Base-by-base conservation (phyloP, 2,329 filamentous ascomycete species). In the Phialemonium atrogriseum region DNA sequence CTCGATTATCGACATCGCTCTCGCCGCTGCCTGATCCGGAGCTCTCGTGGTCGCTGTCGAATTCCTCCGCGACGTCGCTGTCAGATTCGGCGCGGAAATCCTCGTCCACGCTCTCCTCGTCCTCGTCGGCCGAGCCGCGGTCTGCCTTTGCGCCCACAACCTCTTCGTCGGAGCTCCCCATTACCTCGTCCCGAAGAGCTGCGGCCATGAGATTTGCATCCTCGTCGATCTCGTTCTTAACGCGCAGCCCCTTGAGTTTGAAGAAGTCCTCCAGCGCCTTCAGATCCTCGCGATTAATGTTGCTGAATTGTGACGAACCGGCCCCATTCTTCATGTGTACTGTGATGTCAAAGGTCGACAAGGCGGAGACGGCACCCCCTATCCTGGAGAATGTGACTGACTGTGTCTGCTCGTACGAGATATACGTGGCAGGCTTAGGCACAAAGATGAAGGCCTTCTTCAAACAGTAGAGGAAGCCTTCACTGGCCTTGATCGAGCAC, bases 381-480 rank as follows among this genome's bases (percentile, higher is more conserved):
- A 98, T 88, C 52, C 91, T 85, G 17, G 87, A 95, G 69, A 98
- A 94, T 21, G 87, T 95, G 42, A 98, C 82, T 30, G 83, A 84
- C 31, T 84, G 75, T 21, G 93, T 84, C 51, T 94, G 85, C 50
- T 98, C 91, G 61, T 94, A 93, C 38, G 85, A 83, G 38, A 98
- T 89, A 62, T 96, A 98, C 2, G 89, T 95, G 11, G 91, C 88
- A 2, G 91, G 91, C 64, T 98, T 98, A 19, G 91, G 91, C 11
- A 98, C 91, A 56, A 98, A 98, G 76, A 98, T 93, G 59, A 98
- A 94, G 7, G 88, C 89, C 63, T 95, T 95, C 60, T 98, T 91
- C 45, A 98, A 66, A 56, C 88, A 95, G 73, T 94, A 98, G 30
- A 98, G 68, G 53, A 94, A 88, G 38, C 93, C 91, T 63, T 98